Evolutionary conservation across 202 grass and related monocot genomes (phyloP).

Genomic region (Carex sylvatica): DNA sequence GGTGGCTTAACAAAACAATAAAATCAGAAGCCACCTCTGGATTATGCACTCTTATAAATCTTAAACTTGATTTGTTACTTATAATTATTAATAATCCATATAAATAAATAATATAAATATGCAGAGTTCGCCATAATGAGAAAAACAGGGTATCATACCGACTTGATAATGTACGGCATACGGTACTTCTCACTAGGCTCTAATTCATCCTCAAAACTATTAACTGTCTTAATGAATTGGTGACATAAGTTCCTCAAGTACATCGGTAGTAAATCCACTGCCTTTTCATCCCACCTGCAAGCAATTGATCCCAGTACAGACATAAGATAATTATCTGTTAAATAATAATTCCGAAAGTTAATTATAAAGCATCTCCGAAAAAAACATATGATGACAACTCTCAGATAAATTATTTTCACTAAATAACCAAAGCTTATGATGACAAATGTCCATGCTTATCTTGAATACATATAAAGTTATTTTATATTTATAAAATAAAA

Average conservation of each 20-base stretch:
- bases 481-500: too few species aligned
- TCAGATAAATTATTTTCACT: too few species aligned
- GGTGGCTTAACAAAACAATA: too few species aligned
- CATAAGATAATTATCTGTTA: too few species aligned
- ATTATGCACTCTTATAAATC: not conserved
- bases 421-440: not conserved
- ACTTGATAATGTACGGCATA: slow-evolving; percentile 16
- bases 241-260: slow-evolving; percentile 24
- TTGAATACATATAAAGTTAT: too few species aligned
- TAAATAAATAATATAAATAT: too few species aligned
- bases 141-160: slow-evolving; percentile 16
- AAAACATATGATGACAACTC: too few species aligned
- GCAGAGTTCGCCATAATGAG: too few species aligned
- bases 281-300: slow-evolving; percentile 27
- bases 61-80: too few species aligned
- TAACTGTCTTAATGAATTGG: not conserved
- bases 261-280: slow-evolving; percentile 14
- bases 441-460: not conserved
- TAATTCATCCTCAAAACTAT: slow-evolving; percentile 18
- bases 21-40: too few species aligned
- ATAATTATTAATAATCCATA: too few species aligned
- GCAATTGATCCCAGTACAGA: not conserved
- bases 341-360: not conserved
- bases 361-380: not conserved
- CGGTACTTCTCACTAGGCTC: slow-evolving; percentile 34